Percentiles rank a stretch among this genome's conserved stretches.
Evolutionary conservation across 441 rosid species (phyloP).

Genomic region (Brassica hybrid): DNA sequence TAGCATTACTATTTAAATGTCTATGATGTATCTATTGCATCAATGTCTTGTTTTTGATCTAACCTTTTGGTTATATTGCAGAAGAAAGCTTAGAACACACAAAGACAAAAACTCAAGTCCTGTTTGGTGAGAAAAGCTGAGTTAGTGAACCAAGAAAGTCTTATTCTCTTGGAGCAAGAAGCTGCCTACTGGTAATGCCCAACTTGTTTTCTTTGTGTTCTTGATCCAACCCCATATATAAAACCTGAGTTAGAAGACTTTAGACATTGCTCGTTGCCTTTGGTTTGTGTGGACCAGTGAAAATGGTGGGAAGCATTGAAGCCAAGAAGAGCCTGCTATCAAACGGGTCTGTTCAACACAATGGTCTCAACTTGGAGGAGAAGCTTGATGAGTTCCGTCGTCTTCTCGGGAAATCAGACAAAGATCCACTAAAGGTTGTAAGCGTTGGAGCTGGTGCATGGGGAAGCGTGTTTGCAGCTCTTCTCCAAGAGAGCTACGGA

Average conservation of each 20-base stretch:
- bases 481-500: constrained; percentile 89
- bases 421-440: constrained; percentile 85
- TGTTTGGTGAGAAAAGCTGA: constrained; percentile 41
- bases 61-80: constrained; percentile 18
- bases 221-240: neutral
- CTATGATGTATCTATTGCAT: constrained; percentile 8
- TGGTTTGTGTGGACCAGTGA: constrained; percentile 23
- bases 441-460: constrained; percentile 99
- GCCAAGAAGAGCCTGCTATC: constrained; percentile 34
- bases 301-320: constrained; percentile 81
- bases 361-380: constrained; percentile 56
- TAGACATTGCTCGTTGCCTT: constrained; percentile 15
- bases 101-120: constrained; percentile 1
- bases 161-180: constrained; percentile 15
- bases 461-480: constrained; percentile 95
- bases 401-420: constrained; percentile 72
- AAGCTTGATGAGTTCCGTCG: constrained; percentile 80
- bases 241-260: neutral
- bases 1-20: constrained; percentile 3
- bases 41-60: constrained; percentile 21
- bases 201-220: constrained; percentile 13
- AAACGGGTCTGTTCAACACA: constrained; percentile 54
- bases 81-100: constrained; percentile 14
- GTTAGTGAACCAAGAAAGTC: constrained; percentile 34
- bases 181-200: constrained; percentile 28